A percentile compares a stretch with the other conserved stretches of the same genome.
These are phyloP conservation scores for Annona cherimola DNA, from an alignment of 164 flowering plant species.

Conservation along the genomic window DNA sequence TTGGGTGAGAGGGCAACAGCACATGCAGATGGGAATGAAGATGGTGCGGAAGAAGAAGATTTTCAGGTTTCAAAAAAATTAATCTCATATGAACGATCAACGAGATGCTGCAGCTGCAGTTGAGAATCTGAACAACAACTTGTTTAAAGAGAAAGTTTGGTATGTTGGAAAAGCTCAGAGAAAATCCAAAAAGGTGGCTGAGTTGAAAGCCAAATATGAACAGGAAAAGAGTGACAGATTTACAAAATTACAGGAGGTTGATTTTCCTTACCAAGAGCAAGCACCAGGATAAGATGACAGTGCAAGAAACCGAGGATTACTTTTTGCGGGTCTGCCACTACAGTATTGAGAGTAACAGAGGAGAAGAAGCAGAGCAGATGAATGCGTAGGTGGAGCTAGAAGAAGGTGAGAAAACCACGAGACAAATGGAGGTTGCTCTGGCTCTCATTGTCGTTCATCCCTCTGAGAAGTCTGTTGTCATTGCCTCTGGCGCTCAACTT, in stretches of 20 bases:
- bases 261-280: too few species aligned
- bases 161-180: slow-evolving; percentile 77
- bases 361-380: too few species aligned
- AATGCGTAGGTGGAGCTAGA: slow-evolving; percentile 33
- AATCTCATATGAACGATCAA: too few species aligned
- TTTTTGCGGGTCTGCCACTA: too few species aligned
- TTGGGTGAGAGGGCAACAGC: too few species aligned
- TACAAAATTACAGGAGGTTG: too few species aligned
- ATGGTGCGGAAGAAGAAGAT: too few species aligned
- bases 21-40: too few species aligned
- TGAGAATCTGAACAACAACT: slow-evolving; percentile 52
- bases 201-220: slow-evolving; percentile 58
- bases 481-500: slow-evolving; percentile 76
- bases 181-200: slow-evolving; percentile 68
- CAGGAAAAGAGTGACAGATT: slow-evolving; percentile 50
- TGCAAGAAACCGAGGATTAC: too few species aligned
- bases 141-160: slow-evolving; percentile 43
- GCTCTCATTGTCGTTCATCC: slow-evolving; percentile 86
- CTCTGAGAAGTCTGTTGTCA: slow-evolving; percentile 50
- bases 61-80: too few species aligned
- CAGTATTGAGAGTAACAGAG: too few species aligned
- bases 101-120: slow-evolving; percentile 65
- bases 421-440: slow-evolving; percentile 65
- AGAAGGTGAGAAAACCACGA: slow-evolving; percentile 35
- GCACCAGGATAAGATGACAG: too few species aligned